A percentile compares a stretch with the other conserved stretches of the same genome.
Evolutionary conservation across 148 eudicot genomes (phyloP).

Genomic region (Arbutus unedo): DNA sequence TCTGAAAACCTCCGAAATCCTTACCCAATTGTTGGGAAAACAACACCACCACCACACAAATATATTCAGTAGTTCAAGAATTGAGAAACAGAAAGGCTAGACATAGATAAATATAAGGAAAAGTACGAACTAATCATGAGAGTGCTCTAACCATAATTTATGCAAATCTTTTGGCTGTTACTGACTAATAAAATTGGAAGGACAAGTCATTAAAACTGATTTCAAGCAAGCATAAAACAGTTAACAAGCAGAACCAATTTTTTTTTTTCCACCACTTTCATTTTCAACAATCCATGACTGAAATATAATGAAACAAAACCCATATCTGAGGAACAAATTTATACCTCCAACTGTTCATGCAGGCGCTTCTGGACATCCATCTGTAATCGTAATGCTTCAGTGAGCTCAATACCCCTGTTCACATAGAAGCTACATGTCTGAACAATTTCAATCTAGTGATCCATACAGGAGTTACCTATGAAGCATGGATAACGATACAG

Average conservation of each 20-base stretch:
- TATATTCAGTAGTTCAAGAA: background rate
- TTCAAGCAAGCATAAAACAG: background rate
- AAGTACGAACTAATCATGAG: background rate
- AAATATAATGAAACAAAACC: background rate
- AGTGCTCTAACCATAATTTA: background rate
- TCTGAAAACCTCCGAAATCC: background rate
- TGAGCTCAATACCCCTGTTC: constrained; percentile 82
- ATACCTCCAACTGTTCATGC: constrained; percentile 97
- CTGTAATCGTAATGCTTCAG: constrained; percentile 89
- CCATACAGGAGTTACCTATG: background rate
- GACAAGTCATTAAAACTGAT: background rate
- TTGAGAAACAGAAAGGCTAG: background rate
- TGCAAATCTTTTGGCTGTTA: background rate
- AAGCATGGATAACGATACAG: background rate
- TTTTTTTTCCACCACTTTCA: background rate
- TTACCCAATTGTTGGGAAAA: background rate
- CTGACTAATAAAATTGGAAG: background rate
- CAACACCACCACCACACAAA: background rate
- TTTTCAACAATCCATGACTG: background rate
- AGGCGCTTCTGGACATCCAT: constrained; percentile 95
- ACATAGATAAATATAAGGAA: background rate
- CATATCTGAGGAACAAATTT: background rate
- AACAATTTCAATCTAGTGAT: background rate
- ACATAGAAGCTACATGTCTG: constrained; percentile 11
- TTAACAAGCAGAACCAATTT: no score